These are phyloP conservation scores for Cystobasidiaceae sp. DNA, from an alignment of 1,284 basidiomycete species.

Conservation along the genomic window DNA sequence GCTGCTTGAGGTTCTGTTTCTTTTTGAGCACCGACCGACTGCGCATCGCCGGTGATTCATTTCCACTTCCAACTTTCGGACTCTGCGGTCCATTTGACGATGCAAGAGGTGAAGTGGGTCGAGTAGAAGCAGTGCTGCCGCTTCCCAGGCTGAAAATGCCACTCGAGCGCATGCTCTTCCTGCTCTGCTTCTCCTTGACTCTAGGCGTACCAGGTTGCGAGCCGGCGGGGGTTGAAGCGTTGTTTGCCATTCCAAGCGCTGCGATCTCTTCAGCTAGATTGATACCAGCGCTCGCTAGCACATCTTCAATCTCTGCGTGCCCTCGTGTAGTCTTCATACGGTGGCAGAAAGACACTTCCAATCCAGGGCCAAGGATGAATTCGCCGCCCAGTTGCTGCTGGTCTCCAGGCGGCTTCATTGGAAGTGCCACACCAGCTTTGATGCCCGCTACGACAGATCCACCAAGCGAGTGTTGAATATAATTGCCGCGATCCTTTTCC, in stretches of 20 bases:
- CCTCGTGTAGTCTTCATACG: slow-evolving; percentile 29
- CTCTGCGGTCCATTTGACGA: too few relatives aligned
- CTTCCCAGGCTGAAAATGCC: background rate
- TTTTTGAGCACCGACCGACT: too few relatives aligned
- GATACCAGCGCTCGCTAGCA: slow-evolving; percentile 20
- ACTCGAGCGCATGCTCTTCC: background rate
- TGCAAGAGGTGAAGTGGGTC: too few relatives aligned
- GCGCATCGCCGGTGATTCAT: too few relatives aligned
- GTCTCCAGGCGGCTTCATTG: slow-evolving; percentile 24
- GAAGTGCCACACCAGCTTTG: slow-evolving; percentile 1
- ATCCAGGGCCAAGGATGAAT: slow-evolving; percentile 35
- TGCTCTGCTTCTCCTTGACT: background rate
- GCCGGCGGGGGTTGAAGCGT: background rate
- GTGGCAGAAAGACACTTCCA: slow-evolving; percentile 11
- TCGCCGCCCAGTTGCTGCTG: slow-evolving; percentile 41
- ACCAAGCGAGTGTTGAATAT: slow-evolving; percentile 23
- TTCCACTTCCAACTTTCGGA: too few relatives aligned
- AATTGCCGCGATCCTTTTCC: slow-evolving; percentile 5
- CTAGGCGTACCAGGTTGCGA: background rate
- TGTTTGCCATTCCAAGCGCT: background rate
- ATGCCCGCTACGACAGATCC: slow-evolving; percentile 2
- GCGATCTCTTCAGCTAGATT: slow-evolving; percentile 10
- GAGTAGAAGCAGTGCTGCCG: too few relatives aligned
- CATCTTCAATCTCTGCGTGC: slow-evolving; percentile 25
- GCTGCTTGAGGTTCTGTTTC: too few relatives aligned